Evolutionary conservation across 805 yeast genomes (phyloP).

Genomic region (Myxozyma sirexii): DNA sequence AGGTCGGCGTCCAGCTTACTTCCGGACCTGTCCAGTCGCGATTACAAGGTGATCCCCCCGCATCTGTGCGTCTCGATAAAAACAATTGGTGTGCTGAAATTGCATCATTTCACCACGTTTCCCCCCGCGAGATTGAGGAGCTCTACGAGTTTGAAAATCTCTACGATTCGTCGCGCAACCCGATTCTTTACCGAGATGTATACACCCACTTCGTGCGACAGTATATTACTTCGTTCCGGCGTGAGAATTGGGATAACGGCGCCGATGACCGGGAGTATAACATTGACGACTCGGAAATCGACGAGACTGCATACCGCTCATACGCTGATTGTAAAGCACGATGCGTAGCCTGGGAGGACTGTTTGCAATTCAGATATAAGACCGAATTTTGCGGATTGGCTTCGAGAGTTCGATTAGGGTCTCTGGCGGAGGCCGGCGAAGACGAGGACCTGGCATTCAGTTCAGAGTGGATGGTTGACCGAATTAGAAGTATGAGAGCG

Average conservation of each 20-base stretch:
- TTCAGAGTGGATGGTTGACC: slow-evolving; percentile 42
- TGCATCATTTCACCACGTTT: slow-evolving; percentile 42
- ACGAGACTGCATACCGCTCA: neutral
- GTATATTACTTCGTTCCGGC: neutral
- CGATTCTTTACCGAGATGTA: slow-evolving; percentile 38
- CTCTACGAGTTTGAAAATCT: slow-evolving; percentile 44
- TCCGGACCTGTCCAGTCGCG: slow-evolving; percentile 38
- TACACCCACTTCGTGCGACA: slow-evolving; percentile 39
- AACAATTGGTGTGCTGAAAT: slow-evolving; percentile 41
- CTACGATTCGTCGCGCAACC: slow-evolving; percentile 20
- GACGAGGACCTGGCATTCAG: slow-evolving; percentile 34
- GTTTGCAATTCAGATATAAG: slow-evolving; percentile 6
- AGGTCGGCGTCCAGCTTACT: slow-evolving; percentile 12
- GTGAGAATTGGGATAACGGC: slow-evolving; percentile 22
- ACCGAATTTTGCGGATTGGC: slow-evolving; percentile 16
- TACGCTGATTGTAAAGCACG: slow-evolving; percentile 1
- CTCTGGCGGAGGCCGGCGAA: neutral
- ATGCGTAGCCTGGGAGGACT: slow-evolving; percentile 10
- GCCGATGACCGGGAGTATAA: slow-evolving; percentile 8
- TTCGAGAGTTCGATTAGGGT: slow-evolving; percentile 6
- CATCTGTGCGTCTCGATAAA: slow-evolving; percentile 19
- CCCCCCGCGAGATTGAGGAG: slow-evolving; percentile 19
- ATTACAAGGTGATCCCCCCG: slow-evolving; percentile 43
- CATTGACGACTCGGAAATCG: neutral
- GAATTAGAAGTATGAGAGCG: slow-evolving; percentile 39